Base-by-base conservation (phyloP, 371 early-diverging fungal genomes). In the Sporodiniella umbellata region DNA sequence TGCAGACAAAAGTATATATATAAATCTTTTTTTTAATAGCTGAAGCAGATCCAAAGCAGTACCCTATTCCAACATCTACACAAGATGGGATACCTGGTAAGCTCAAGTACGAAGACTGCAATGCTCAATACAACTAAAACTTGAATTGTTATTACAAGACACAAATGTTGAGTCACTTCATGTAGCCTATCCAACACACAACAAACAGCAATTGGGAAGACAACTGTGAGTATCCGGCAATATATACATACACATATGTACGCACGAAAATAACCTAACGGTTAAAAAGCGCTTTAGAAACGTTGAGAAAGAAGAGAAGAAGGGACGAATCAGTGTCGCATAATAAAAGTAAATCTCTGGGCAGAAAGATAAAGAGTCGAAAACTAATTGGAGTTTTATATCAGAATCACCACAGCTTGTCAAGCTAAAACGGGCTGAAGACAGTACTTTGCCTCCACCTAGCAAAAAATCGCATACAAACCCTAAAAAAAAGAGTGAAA, bases 361-460 rank as follows among this genome's bases (percentile, higher is more conserved):
- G n/a, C n/a, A n/a, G n/a, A n/a, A n/a, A n/a, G n/a, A n/a, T n/a
- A n/a, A n/a, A n/a, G n/a, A n/a, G n/a, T n/a, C n/a, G n/a, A n/a
- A n/a, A n/a, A n/a, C n/a, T n/a, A n/a, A n/a, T n/a, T n/a, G n/a
- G n/a, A n/a, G n/a, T n/a, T n/a, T n/a, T n/a, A n/a, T n/a, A n/a
- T n/a, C n/a, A 19, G 33, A 64, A 49, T 60, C 60, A 15, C 52
- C 62, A 4, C 53, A 62, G 30, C 59, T 56, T 33, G 58, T 59
- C 1, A 69, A 64, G 35, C 24, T 62, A 6, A 69, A 69, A 45
- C 53, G 53, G 24, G 21, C 62, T 15, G 69, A 69, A 26, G 45
- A 50, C 8, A 60, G 60, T 25, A 23, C 52, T 37, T 18, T 46
- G 7, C 52, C 63, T 24, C 14, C 48, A 7, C 30, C 30, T 25